A percentile compares a stretch with the other conserved stretches of the same genome.
Evolutionary conservation across 768 basidiomycete species (phyloP).

Genomic region (Tephrocybe sp.): DNA sequence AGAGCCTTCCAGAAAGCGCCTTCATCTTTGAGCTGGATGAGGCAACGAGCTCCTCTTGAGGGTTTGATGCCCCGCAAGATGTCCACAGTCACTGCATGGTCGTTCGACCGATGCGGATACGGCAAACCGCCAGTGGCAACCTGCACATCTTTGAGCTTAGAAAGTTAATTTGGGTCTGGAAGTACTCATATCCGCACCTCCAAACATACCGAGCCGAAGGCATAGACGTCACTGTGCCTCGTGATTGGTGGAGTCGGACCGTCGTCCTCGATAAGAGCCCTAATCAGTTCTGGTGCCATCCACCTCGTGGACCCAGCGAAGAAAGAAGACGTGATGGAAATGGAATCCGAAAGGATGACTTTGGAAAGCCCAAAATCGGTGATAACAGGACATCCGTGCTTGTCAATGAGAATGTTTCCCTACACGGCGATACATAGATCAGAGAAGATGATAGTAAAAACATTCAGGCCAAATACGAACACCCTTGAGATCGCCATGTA

Average conservation of each 20-base stretch:
- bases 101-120: conserved; percentile 52
- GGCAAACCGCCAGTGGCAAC: conserved; percentile 52
- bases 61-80: conserved; percentile 54
- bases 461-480: too few species aligned
- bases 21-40: conserved; percentile 29
- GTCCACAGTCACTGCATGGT: conserved; percentile 55
- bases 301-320: conserved; percentile 50
- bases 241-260: conserved; percentile 43
- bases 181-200: conserved; percentile 50
- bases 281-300: conserved; percentile 61
- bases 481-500: conserved; percentile 66
- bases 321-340: conserved; percentile 38
- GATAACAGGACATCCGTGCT: conserved; percentile 50
- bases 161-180: too few species aligned
- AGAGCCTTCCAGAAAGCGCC: conserved; percentile 44
- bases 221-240: conserved; percentile 57
- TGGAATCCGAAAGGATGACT: conserved; percentile 44
- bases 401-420: conserved; percentile 60
- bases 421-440: too few species aligned
- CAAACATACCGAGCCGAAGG: conserved; percentile 58
- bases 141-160: conserved; percentile 24
- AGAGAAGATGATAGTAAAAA: too few species aligned
- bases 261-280: conserved; percentile 49
- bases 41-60: conserved; percentile 29
- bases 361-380: conserved; percentile 65